phyloP scores from a whole-genome alignment of 164 flowering plant species.

The Piper longum region DNA sequence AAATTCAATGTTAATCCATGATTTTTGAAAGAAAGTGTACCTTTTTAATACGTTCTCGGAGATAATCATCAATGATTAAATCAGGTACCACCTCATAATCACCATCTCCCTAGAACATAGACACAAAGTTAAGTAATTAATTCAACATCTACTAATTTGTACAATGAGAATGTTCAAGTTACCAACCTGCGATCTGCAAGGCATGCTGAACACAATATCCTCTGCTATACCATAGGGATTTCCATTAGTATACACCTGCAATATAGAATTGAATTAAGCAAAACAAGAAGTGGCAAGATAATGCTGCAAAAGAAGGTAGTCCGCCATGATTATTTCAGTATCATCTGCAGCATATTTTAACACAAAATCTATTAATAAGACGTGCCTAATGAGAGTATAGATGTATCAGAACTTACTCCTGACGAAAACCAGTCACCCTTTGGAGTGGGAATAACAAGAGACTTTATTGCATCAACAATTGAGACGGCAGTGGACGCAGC shows the following conservation, averaged over 20 bases:
- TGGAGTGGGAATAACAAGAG: conserved; percentile 85
- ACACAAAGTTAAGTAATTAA: neutral
- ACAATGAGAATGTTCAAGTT: neutral
- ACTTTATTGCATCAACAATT: conserved; percentile 73
- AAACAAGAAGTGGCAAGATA: neutral
- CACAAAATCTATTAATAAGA: too few species aligned
- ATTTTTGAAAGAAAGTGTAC: conserved; percentile 15
- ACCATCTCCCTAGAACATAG: conserved; percentile 60
- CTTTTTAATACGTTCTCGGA: conserved; percentile 54
- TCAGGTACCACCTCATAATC: conserved; percentile 84
- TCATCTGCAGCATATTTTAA: too few species aligned
- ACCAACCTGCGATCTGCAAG: conserved; percentile 86
- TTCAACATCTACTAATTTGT: neutral
- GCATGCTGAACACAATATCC: conserved; percentile 95
- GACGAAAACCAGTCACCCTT: conserved; percentile 97
- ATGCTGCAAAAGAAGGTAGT: too few species aligned
- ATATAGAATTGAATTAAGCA: neutral
- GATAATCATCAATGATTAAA: conserved; percentile 72
- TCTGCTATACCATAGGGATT: conserved; percentile 95
- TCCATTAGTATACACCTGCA: conserved; percentile 79
- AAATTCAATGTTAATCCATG: conserved; percentile 16
- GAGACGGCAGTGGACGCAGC: conserved; percentile 98
- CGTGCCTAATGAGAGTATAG: too few species aligned
- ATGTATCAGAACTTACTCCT: conserved; percentile 43
- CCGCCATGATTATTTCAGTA: too few species aligned